phyloP scores from a whole-genome alignment of 2,329 filamentous ascomycete species.

The Zymoseptoria ardabiliae region DNA sequence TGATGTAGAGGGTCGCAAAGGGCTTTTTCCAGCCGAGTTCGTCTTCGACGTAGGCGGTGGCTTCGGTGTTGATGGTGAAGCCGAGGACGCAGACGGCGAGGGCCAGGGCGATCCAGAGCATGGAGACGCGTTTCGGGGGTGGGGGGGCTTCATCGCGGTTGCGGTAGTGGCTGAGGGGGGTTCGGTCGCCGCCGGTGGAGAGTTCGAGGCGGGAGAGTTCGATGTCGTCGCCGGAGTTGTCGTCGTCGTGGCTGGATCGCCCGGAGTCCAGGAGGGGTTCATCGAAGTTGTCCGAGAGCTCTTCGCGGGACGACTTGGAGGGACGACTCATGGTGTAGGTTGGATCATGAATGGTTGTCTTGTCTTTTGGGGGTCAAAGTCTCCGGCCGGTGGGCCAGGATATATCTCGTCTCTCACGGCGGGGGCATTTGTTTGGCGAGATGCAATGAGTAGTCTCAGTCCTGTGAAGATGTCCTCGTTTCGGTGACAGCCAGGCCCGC shows the following conservation, averaged over 20 bases:
- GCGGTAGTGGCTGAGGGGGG: slow-evolving; percentile 13
- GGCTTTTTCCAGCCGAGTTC: slow-evolving; percentile 28
- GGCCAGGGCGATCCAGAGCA: slow-evolving; percentile 17
- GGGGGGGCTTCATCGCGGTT: slow-evolving; percentile 6
- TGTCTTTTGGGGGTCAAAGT: background rate
- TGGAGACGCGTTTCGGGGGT: slow-evolving; percentile 10
- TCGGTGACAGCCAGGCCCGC: too few relatives aligned
- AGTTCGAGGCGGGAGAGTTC: slow-evolving; percentile 11
- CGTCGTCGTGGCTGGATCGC: slow-evolving; percentile 13
- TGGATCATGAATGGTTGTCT: background rate
- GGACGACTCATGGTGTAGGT: slow-evolving; percentile 12
- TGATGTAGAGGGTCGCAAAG: slow-evolving; percentile 28
- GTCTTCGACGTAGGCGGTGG: slow-evolving; percentile 28
- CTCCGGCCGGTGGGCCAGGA: background rate
- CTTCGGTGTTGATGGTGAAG: slow-evolving; percentile 28
- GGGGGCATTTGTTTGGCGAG: background rate
- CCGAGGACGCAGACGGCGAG: slow-evolving; percentile 24
- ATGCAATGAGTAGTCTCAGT: background rate
- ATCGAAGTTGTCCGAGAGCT: slow-evolving; percentile 12
- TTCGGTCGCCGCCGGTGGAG: slow-evolving; percentile 16
- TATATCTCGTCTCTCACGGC: background rate
- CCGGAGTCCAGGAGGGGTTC: slow-evolving; percentile 18
- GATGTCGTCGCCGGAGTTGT: slow-evolving; percentile 11
- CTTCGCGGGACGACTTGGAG: background rate
- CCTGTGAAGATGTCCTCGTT: too few relatives aligned